phyloP scores from a whole-genome alignment of 148 eudicot species.

The Fallopia convolvulus region DNA sequence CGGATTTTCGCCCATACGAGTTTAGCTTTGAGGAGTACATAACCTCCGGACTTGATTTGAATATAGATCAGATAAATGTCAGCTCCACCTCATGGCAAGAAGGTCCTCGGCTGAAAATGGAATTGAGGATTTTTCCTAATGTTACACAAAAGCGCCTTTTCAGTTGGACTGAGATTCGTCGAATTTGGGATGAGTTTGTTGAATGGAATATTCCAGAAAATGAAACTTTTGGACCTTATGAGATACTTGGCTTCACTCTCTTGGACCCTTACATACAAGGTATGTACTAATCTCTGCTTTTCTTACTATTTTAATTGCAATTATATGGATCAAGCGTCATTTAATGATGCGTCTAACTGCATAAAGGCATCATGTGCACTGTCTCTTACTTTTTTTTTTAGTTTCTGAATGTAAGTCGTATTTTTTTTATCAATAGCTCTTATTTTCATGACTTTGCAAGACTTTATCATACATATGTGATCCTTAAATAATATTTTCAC shows the following conservation, averaged over 20 bases:
- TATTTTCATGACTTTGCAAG: too few relatives aligned
- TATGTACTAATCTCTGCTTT: slow-evolving; percentile 20
- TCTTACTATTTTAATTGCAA: neutral
- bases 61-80: slow-evolving; percentile 48
- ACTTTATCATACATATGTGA: neutral
- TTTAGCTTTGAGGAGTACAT: slow-evolving; percentile 42
- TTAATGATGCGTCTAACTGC: neutral
- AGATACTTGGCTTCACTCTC: slow-evolving; percentile 83
- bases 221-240: slow-evolving; percentile 89
- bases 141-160: slow-evolving; percentile 24
- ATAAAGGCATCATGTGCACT: neutral
- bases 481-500: neutral
- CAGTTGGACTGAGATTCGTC: slow-evolving; percentile 48
- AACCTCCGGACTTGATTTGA: slow-evolving; percentile 40
- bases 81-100: slow-evolving; percentile 69
- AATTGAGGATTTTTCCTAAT: slow-evolving; percentile 54
- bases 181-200: slow-evolving; percentile 41
- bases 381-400: neutral
- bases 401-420: neutral
- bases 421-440: neutral
- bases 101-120: slow-evolving; percentile 86
- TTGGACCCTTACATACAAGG: slow-evolving; percentile 62
- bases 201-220: slow-evolving; percentile 51
- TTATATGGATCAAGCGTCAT: neutral
- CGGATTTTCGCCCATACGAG: slow-evolving; percentile 54